A percentile compares a stretch with the other conserved stretches of the same genome.
These are phyloP conservation scores for Ophiostoma sp. DNA, from an alignment of 2,329 filamentous ascomycete species.

Conservation along the genomic window DNA sequence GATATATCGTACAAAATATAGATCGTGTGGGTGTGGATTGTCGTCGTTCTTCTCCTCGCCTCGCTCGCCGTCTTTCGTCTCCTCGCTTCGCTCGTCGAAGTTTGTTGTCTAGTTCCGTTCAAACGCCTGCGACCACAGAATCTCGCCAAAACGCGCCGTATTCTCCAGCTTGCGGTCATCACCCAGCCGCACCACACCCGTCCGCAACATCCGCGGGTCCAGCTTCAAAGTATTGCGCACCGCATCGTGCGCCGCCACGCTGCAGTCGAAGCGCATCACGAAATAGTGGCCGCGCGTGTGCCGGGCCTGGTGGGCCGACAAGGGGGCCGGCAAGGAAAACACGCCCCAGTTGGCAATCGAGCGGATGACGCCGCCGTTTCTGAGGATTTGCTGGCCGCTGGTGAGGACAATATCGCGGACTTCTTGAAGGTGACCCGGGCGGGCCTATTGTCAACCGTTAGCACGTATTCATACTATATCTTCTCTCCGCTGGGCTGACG, in stretches of 20 bases:
- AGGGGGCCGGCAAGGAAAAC: constrained; percentile 79
- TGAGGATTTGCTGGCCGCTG: constrained; percentile 78
- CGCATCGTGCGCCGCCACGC: constrained; percentile 68
- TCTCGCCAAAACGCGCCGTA: constrained; percentile 49
- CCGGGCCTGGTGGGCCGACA: constrained; percentile 76
- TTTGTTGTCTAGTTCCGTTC: constrained; percentile 29
- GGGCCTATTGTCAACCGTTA: constrained; percentile 62
- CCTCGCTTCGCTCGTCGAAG: constrained; percentile 22
- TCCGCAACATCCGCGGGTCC: constrained; percentile 88
- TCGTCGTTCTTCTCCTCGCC: not conserved
- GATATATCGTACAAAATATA: constrained; percentile 4
- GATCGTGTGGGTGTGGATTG: not conserved
- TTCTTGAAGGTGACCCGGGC: constrained; percentile 83
- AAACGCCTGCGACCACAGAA: constrained; percentile 49
- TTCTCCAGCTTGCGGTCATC: constrained; percentile 79
- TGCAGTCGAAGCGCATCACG: constrained; percentile 92
- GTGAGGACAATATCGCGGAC: constrained; percentile 95
- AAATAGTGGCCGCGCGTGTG: constrained; percentile 94
- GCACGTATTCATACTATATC: not conserved
- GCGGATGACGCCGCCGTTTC: constrained; percentile 83
- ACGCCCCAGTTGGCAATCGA: constrained; percentile 94
- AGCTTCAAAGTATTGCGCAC: constrained; percentile 74
- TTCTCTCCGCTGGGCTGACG: constrained; percentile 38
- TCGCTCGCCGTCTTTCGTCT: not conserved
- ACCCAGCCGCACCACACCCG: constrained; percentile 76